Base-by-base conservation (phyloP, 108 stramenopile genomes). In the Skeletonema tropicum region DNA sequence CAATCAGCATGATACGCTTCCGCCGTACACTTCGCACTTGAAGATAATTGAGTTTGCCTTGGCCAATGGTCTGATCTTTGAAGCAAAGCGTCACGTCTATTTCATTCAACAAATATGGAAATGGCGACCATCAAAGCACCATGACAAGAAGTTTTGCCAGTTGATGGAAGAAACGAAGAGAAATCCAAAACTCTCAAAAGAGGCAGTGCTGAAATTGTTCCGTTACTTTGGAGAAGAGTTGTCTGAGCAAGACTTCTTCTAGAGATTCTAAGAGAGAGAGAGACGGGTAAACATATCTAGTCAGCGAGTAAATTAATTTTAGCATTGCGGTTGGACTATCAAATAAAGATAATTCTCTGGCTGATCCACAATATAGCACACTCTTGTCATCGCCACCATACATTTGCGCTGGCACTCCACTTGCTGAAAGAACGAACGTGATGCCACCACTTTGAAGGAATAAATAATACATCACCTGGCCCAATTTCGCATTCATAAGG, bases 81-180 rank as follows among this genome's bases (percentile, higher is more conserved):
- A 95, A 76, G 94, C 91, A 29, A 92, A 91, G 69, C 90, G 94
- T 19, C 90, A 95, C 55, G 91, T 91, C 10, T 95, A 88, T 60
- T 91, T 95, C 49, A 70, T 95, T 21, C 92, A 92, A 68, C 91
- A 92, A 74, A 61, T 95, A 12, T 89, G 90, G 91, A 89, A 90
- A 60, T 95, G 89, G 88, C 67, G 87, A 55, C 91, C 83, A 13
- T 87, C 89, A 48, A 21, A 80, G 25, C 89, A 88, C 73, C 86
- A 92, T 62, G 58, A 76, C 3, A 76, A 83, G 35, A 79, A 71
- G 41, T 88, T 91, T 48, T 58, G 76, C 35, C 60, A 73, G 41
- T 58, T 88, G 10, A 84, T 95, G 86, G 41, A 79, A 12, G 68
- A 83, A 13, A 91, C 90, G 0, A 84, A 89, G 70, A 69, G 71